Evolutionary conservation across 75 land plant species (phyloP), one percentile per base, ranked within the genome.

Genomic region (Cupressus sempervirens): DNA sequence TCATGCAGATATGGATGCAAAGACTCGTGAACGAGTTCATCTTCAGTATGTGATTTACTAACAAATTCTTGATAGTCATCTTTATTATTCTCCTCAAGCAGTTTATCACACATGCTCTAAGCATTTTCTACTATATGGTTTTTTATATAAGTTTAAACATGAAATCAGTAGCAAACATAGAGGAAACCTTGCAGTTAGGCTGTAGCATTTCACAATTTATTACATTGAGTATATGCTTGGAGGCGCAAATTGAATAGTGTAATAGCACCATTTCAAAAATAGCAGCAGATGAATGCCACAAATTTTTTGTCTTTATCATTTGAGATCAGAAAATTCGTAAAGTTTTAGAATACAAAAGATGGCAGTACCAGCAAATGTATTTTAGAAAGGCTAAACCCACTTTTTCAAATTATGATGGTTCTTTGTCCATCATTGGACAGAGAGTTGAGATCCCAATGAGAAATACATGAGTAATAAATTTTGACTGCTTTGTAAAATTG

Each of bases 1-100:
- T 86, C 99, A 98, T 93, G 99, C 99, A 46, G 96, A 98, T 87
- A 98, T 98, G 98, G 96, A 93, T 83, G 88, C 91, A 36, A 75
- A 83, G 88, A 89, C 86, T 72, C 94, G 99, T 65, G 92, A 93
- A 68, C 90, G 87, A 86, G 99, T 98, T 82, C 99, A 98, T 91
- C 70, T 86, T 76, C 88, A 93, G 98, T 96, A 88, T 72, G 46
- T 35, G 14, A 82, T 7, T n/a, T 41, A 45, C 23, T 13, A 45
- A 15, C 45, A 79, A 79, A 45, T 40, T 7, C 10, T 79, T 79
- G 45, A 26, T 48, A 41, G 81, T 26, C 43, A 32, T 32, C 36
- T 82, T 16, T 80, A 80, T 7, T 9, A 16, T 41, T 80, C 82
- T 40, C 82, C 43, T 12, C 20, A 53, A 53, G 29, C 13, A 3